Percentiles rank a stretch among this genome's conserved stretches.
Conservation (phyloP, 202 grass and related monocot genomes). For the Tripidium arundinaceum region DNA sequence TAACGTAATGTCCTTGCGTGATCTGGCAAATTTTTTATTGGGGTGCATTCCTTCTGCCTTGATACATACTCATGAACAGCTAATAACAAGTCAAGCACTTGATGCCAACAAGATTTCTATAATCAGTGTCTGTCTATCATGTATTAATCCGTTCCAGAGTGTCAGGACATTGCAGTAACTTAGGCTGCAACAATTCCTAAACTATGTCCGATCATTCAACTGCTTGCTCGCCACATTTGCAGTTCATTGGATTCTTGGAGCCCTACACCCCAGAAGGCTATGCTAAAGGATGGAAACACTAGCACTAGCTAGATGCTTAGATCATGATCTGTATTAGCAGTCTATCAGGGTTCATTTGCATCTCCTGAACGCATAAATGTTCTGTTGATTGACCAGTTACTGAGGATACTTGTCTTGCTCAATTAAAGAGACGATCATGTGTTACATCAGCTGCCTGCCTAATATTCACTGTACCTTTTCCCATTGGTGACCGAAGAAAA, state of each 20-base stretch:
- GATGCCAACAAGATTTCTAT: background rate
- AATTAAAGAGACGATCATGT: too few species aligned
- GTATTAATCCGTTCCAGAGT: background rate
- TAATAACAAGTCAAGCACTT: background rate
- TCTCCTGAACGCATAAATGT: background rate
- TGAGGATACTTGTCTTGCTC: background rate
- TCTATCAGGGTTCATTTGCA: background rate
- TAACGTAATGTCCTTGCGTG: too few species aligned
- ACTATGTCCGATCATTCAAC: background rate
- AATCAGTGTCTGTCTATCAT: background rate
- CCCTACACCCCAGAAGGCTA: too few species aligned
- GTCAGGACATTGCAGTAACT: background rate
- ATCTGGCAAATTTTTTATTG: background rate
- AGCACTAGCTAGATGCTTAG: conserved; percentile 42
- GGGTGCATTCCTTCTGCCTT: background rate
- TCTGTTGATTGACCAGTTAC: background rate
- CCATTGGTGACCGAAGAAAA: too few species aligned
- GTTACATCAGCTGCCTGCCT: too few species aligned
- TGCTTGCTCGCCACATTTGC: conserved; percentile 10
- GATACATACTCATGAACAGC: background rate
- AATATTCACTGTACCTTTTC: too few species aligned
- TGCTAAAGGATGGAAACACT: conserved; percentile 75
- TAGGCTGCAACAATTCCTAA: background rate
- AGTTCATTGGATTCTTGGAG: too few species aligned
- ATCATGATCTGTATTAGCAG: background rate